Evolutionary conservation across 148 eudicot species (phyloP).

Genomic region (Fagopyrum homotropicum): DNA sequence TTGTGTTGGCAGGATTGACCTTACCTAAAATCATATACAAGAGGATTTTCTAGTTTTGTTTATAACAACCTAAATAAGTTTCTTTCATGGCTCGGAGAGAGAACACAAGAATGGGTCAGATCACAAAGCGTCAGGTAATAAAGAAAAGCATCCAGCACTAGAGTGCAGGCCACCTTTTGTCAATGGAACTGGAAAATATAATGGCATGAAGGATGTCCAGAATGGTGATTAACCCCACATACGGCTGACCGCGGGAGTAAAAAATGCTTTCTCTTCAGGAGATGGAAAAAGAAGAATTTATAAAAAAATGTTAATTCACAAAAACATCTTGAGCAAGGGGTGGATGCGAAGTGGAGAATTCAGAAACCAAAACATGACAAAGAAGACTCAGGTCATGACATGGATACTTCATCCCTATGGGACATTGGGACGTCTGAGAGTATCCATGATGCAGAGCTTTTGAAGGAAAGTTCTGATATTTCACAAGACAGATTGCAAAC

Average conservation of each 20-base stretch:
- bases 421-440: slow-evolving; percentile 23
- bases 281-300: slow-evolving; percentile 45
- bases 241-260: slow-evolving; percentile 21
- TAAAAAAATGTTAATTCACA: slow-evolving; percentile 34
- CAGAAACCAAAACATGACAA: slow-evolving; percentile 23
- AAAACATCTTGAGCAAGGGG: slow-evolving; percentile 25
- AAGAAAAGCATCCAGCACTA: slow-evolving; percentile 47
- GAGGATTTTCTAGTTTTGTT: not conserved
- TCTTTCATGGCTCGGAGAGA: slow-evolving; percentile 70
- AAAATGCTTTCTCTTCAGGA: slow-evolving; percentile 26
- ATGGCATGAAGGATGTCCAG: slow-evolving; percentile 31
- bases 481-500: slow-evolving; percentile 23
- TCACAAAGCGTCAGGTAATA: slow-evolving; percentile 32
- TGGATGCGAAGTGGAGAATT: slow-evolving; percentile 17
- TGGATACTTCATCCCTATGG: slow-evolving; percentile 28
- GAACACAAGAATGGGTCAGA: slow-evolving; percentile 58
- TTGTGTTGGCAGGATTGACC: slow-evolving; percentile 4
- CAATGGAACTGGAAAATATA: slow-evolving; percentile 24
- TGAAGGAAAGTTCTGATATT: slow-evolving; percentile 21
- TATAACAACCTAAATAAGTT: not conserved
- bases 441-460: slow-evolving; percentile 18
- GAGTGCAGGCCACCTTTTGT: slow-evolving; percentile 23
- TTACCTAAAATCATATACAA: not conserved
- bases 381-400: slow-evolving; percentile 19
- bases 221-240: slow-evolving; percentile 26